These are phyloP conservation scores for Rickenella mellea DNA, from an alignment of 768 basidiomycete species.

Conservation along the genomic window DNA sequence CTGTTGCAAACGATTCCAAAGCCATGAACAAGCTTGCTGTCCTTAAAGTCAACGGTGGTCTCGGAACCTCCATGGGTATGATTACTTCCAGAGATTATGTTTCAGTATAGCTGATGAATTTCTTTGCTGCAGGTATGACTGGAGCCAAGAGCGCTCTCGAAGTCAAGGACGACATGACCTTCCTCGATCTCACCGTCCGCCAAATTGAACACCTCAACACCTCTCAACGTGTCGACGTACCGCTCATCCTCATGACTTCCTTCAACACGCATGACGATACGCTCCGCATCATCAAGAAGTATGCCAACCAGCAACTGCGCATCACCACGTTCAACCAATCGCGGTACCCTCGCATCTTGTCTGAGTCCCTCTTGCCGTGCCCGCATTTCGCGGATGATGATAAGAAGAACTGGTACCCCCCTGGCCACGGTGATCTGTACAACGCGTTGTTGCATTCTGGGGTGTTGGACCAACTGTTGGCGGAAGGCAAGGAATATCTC, in stretches of 20 bases:
- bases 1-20: conserved; percentile 31
- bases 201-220: conserved; percentile 67
- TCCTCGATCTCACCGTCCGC: conserved; percentile 55
- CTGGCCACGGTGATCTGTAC: conserved; percentile 69
- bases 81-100: background rate
- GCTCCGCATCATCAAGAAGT: conserved; percentile 70
- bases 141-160: conserved; percentile 67
- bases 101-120: background rate
- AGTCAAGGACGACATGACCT: conserved; percentile 64
- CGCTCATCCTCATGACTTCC: conserved; percentile 75
- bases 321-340: conserved; percentile 68
- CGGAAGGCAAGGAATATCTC: conserved; percentile 68
- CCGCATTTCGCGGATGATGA: conserved; percentile 48
- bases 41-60: conserved; percentile 71
- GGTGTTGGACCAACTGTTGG: conserved; percentile 60
- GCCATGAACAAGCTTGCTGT: conserved; percentile 65
- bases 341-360: conserved; percentile 64
- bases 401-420: conserved; percentile 70
- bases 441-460: conserved; percentile 65
- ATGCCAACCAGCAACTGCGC: conserved; percentile 69
- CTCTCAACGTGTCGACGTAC: conserved; percentile 53
- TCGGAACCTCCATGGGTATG: conserved; percentile 56
- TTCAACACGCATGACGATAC: conserved; percentile 79
- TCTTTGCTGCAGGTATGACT: conserved; percentile 31
- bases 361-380: conserved; percentile 56